Base-by-base conservation (phyloP, 2,329 filamentous ascomycete genomes). In the Alternaria metachromatica region DNA sequence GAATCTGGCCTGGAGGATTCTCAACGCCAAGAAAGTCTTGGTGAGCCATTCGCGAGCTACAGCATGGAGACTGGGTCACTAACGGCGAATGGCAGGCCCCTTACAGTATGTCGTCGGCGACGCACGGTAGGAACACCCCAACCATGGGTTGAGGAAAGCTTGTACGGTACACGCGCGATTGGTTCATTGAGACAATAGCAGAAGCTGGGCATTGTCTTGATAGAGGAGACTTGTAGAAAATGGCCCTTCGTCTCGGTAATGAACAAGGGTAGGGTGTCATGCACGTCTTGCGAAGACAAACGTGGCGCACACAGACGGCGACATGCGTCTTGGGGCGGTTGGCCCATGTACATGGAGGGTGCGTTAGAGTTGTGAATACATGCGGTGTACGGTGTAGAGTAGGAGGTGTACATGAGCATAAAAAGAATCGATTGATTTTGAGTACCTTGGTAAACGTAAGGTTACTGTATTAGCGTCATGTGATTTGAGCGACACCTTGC, bases 1-100 rank as follows among this genome's bases (percentile, higher is more conserved):
- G 75, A 97, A 97, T 77, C 83, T 99, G 67, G 94, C 94, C 6
- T 97, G 95, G 94, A 88, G 96, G 75, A 92, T 99, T 67, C 96
- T 92, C 79, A 97, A 97, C 78, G 96, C 96, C 37, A 97, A 97
- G 84, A 93, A 94, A 81, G 96, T 97, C 68, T 81, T 98, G 82
- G 93, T 96, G 84, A 83, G 91, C 86, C 10, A 56, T 33, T 55
- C 21, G 20, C 11, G 23, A 26, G 59, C 33, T 9, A 21, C 28
- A 11, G n/a, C 37, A 5, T 23, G 10, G 5, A 20, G 9, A 8
- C 21, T 2, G 11, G 21, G 8, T 48, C 41, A 50, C 59, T 72
- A 55, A 67, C 37, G 25, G 12, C 46, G 33, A 23, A 23, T 12
- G 49, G 12, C 33, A 82, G 75, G 83, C 83, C 58, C 84, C 84